Evolutionary conservation across 176 grass and related monocot genomes (phyloP).

Genomic region (Oryza glaberrima): DNA sequence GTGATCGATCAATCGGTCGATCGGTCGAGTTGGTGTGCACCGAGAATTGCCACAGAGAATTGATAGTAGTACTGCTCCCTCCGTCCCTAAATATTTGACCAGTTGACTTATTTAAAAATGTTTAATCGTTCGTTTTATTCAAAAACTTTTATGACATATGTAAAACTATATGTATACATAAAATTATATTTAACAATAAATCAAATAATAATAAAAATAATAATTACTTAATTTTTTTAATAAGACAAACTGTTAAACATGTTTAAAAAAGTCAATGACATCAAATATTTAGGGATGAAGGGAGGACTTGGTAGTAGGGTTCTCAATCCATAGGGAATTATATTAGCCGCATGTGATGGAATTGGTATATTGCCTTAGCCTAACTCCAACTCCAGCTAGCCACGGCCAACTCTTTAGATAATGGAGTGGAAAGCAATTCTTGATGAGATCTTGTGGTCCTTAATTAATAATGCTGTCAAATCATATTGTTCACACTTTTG

Average conservation of each 20-base stretch:
- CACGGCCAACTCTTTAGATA: neutral
- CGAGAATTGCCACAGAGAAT: neutral
- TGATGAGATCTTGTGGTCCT: conserved; percentile 26
- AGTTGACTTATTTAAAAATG: too few species aligned
- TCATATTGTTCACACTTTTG: conserved; percentile 11
- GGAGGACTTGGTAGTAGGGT: neutral
- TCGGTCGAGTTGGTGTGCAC: neutral
- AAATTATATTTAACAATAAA: too few species aligned
- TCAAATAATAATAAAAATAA: too few species aligned
- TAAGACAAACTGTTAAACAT: too few species aligned
- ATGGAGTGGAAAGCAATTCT: conserved; percentile 25
- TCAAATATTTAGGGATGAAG: too few species aligned
- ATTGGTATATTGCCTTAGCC: conserved; percentile 6
- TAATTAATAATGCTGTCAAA: conserved; percentile 40
- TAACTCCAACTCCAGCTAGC: neutral
- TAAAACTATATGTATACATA: too few species aligned
- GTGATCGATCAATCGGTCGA: neutral
- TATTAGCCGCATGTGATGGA: neutral
- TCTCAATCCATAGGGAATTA: conserved; percentile 6
- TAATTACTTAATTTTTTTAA: too few species aligned
- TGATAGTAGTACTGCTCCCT: too few species aligned
- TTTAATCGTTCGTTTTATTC: too few species aligned
- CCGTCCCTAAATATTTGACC: too few species aligned
- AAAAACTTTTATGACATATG: too few species aligned
- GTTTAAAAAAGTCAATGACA: too few species aligned